Percentiles rank a stretch among this genome's conserved stretches.
phyloP scores from a whole-genome alignment of 176 grass and related monocot genomes.

The Cocos nucifera region DNA sequence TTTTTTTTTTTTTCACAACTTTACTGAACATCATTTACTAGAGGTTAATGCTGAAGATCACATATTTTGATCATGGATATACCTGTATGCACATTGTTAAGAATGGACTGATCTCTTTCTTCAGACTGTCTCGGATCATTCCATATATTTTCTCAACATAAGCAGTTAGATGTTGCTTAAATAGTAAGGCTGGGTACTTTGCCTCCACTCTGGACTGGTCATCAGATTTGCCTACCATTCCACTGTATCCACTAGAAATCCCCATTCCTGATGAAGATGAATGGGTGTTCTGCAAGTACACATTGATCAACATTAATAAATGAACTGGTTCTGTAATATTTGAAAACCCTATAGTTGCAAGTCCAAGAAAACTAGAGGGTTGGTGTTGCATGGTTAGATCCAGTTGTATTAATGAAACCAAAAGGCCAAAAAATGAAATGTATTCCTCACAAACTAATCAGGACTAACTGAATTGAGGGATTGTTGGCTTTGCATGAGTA shows the following conservation, averaged over 20 bases:
- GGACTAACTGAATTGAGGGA: too few species aligned
- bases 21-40: neutral
- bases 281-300: slow-evolving; percentile 48
- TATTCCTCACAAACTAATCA: too few species aligned
- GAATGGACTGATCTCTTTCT: slow-evolving; percentile 82
- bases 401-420: too few species aligned
- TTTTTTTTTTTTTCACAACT: neutral
- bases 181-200: slow-evolving; percentile 82
- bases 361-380: too few species aligned
- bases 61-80: neutral
- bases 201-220: slow-evolving; percentile 55
- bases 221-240: slow-evolving; percentile 56
- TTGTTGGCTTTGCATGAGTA: too few species aligned
- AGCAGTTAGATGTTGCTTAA: slow-evolving; percentile 91
- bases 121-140: slow-evolving; percentile 75
- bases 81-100: slow-evolving; percentile 90
- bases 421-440: too few species aligned
- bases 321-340: neutral
- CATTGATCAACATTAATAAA: neutral
- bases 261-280: slow-evolving; percentile 46
- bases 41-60: neutral
- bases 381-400: too few species aligned
- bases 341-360: too few species aligned
- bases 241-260: slow-evolving; percentile 80
- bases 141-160: slow-evolving; percentile 95